These are phyloP conservation scores for Boletus bicolor DNA, from an alignment of 768 basidiomycete species.

Conservation along the genomic window DNA sequence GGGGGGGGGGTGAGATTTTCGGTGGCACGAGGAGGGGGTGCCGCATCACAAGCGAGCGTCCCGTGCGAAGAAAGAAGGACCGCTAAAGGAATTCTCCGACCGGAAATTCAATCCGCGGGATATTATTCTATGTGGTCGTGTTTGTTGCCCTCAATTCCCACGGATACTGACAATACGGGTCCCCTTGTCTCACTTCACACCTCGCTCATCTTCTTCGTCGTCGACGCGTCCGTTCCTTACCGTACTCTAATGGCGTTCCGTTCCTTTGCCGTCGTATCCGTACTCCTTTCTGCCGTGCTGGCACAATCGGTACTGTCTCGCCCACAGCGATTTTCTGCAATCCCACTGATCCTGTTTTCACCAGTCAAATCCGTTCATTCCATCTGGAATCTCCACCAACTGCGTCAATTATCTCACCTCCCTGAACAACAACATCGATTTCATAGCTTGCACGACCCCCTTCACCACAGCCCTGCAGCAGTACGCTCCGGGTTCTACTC, in stretches of 20 bases:
- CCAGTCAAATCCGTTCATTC: conserved; percentile 55
- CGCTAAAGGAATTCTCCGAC: not conserved
- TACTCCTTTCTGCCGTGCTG: conserved; percentile 47
- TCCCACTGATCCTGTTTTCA: conserved; percentile 13
- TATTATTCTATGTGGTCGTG: conserved; percentile 6
- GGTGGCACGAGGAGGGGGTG: not conserved
- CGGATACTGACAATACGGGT: not conserved
- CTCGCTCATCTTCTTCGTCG: too few relatives aligned
- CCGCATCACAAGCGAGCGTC: too few relatives aligned
- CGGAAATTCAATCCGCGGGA: not conserved
- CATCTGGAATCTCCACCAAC: conserved; percentile 52
- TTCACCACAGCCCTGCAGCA: conserved; percentile 57
- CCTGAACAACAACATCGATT: conserved; percentile 58
- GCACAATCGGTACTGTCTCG: conserved; percentile 45
- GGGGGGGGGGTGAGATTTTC: too few relatives aligned
- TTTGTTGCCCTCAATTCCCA: not conserved
- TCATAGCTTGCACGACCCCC: conserved; percentile 60
- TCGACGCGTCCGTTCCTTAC: conserved; percentile 32
- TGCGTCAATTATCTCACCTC: conserved; percentile 58
- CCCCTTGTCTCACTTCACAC: not conserved
- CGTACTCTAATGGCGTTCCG: conserved; percentile 41
- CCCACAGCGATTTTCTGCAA: not conserved
- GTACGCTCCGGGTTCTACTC: conserved; percentile 47
- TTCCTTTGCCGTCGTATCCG: conserved; percentile 50
- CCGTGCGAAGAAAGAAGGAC: too few relatives aligned